Base-by-base conservation (phyloP, 345 rosid species). In the Triadica sebifera region DNA sequence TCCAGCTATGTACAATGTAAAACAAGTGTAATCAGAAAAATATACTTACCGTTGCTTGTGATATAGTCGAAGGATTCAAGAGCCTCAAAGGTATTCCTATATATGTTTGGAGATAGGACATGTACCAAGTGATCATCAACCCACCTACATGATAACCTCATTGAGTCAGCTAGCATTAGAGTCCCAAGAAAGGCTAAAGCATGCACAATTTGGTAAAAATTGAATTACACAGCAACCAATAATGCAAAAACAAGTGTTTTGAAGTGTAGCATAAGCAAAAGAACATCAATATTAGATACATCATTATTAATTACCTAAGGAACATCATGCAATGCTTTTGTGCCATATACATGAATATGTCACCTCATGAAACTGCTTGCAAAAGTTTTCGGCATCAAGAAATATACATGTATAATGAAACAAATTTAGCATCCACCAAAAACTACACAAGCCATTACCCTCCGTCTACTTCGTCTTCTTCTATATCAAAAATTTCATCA, bases 41-140 rank as follows among this genome's bases (percentile, higher is more conserved):
- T 16, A 6, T 13, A 29, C 75, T 83, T 89, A 91, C 99, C 98
- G 76, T 91, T 89, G 6, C 80, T 89, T 19, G 96, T 91, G 81
- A 95, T 95, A 64, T 95, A 93, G 83, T 90, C 89, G 67, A 93
- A 95, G 29, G 99, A 93, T 62, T 93, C 96, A 1, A 95, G 90
- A 41, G 97, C 98, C 80, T 95, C 97, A 43, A 96, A 81, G 51
- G 89, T 60, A n/a, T 72, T 83, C 68, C 98, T 87, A 79, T 90
- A 95, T 51, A 93, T 95, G 85, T 95, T 93, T 60, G 98, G 99
- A 39, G 97, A 93, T 75, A 93, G 78, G 71, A 95, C 83, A 84
- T 93, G 98, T 73, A 93, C 98, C 84, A 95, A 85, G 82, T 91
- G 97, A 84, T 85, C 82, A 82, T 95, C 96, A 11, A 93, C 99